phyloP scores from a whole-genome alignment of 2,329 filamentous ascomycete species.

The Claviceps humidiphila region DNA sequence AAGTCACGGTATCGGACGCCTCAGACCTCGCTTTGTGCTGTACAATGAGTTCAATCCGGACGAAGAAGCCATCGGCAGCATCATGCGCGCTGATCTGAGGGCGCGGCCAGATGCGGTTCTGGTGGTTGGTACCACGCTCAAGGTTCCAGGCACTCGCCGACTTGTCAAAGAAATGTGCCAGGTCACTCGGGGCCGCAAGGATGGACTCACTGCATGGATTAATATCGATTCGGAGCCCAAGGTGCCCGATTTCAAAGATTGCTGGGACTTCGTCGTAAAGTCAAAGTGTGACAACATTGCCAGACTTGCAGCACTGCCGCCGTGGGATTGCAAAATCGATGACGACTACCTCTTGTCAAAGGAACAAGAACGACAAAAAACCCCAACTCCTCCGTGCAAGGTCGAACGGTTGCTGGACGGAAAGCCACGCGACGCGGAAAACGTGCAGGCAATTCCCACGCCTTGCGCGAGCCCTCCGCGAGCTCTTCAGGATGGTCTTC shows the following conservation, averaged over 20 bases:
- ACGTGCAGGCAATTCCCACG: slow-evolving; percentile 40
- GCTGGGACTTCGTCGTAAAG: slow-evolving; percentile 82
- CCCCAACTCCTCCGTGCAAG: slow-evolving; percentile 13
- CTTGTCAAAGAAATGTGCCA: slow-evolving; percentile 86
- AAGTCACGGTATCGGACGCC: slow-evolving; percentile 80
- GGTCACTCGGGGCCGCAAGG: slow-evolving; percentile 66
- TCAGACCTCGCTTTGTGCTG: slow-evolving; percentile 85
- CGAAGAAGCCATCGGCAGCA: slow-evolving; percentile 86
- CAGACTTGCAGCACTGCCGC: slow-evolving; percentile 49
- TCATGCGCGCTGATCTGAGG: slow-evolving; percentile 74
- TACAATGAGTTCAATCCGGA: slow-evolving; percentile 98
- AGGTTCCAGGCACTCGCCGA: slow-evolving; percentile 82
- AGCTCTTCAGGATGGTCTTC: not conserved
- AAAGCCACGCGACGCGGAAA: slow-evolving; percentile 27
- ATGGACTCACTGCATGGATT: slow-evolving; percentile 87
- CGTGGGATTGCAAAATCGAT: slow-evolving; percentile 42
- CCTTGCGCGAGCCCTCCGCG: slow-evolving; percentile 45
- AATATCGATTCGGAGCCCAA: slow-evolving; percentile 78
- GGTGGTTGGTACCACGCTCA: slow-evolving; percentile 89
- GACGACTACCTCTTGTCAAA: slow-evolving; percentile 34
- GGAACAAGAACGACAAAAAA: slow-evolving; percentile 28
- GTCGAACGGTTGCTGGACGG: slow-evolving; percentile 14
- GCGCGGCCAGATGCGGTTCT: slow-evolving; percentile 80
- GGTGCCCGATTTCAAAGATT: slow-evolving; percentile 74
- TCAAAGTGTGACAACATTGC: slow-evolving; percentile 85